Base-by-base conservation (phyloP, 2,329 filamentous ascomycete genomes). In the Botryotinia calthae region DNA sequence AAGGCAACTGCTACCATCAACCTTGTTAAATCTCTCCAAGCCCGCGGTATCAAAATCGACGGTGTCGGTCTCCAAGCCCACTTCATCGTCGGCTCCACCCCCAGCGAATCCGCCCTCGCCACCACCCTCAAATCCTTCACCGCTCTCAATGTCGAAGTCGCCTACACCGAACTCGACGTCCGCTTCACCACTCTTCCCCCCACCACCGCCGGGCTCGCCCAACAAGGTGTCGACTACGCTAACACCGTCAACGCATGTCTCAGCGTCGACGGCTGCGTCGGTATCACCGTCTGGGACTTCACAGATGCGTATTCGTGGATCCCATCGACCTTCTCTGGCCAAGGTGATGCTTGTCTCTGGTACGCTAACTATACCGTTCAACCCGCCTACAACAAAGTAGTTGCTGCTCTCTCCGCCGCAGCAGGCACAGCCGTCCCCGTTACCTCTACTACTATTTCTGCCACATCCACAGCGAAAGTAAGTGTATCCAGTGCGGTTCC, bases 11-110 rank as follows among this genome's bases (percentile, higher is more conserved):
- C 85, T 1, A 77, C 84, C 9, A 79, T 82, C 40, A 84, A 75
- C 28, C 58, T 88, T 18, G 83, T 88, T 75, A 79, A 82, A 73
- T 81, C 83, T 40, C 76, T 88, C 73, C 82, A 86, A 77, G 77
- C 81, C 4, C 83, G 85, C 20, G 86, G 87, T 20, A 84, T 85
- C 40, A 86, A 86, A 75, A 89, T 91, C 75, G 87, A 91, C 74
- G 89, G 89, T 72, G 84, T 91, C 8, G 89, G 89, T 28, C 83
- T 90, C 75, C 88, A 91, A 80, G 86, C 82, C 4, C 89, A 91
- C 79, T 85, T 90, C 73, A 87, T 89, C 74, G 86, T 87, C 12
- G 87, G 87, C 76, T 77, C 79, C n/a, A 84, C 86, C 1, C 86
- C 88, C 1, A 80, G 79, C 68, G 84, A 85, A 75, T 79, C 81